Evolutionary conservation across 768 basidiomycete species (phyloP), one percentile per base, ranked within the genome.

Genomic region (Gautieria morchelliformis): DNA sequence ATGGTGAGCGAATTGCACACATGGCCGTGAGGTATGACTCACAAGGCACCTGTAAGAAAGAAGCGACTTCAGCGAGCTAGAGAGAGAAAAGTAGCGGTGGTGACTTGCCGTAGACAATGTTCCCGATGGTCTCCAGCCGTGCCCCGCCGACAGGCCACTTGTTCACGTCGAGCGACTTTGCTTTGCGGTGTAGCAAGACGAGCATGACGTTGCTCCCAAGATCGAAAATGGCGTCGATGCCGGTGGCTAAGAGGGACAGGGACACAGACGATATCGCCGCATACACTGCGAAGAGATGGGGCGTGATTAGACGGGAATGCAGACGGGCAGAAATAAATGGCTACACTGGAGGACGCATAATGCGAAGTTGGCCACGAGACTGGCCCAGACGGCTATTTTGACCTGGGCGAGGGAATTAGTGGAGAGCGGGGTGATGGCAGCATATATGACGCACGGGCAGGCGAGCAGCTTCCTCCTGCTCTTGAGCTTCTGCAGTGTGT

Each of bases 81-180:
- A 12, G 4, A 20, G 4, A 12, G 4, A 22, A 20, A 48, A 20
- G 14, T 17, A 20, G 22, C 2, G 2, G 6, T 15, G 5, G 41
- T 61, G 65, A 39, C 71, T 60, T 46, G 82, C 90, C 92, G 63
- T 93, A 95, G 54, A 90, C 73, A 58, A 93, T 83, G 63, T 94
- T 93, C 12, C 89, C 90, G 55, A 92, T 90, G 4, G 89, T 93
- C 68, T 93, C 89, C 46, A 96, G 77, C 48, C 92, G 79, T n/a
- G 87, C 82, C 39, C 93, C 93, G 50, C 93, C 86, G 4, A 92
- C 87, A 30, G 94, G 93, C 93, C 92, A 97, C 62, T 88, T 88
- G 69, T 86, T 90, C 44, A 74, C 62, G 65, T 96, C 93, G 60
- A 95, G 77, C 35, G 63, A 76, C 11, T 64, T 70, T 1, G 91